Evolutionary conservation across 2,329 filamentous ascomycete species (phyloP), one percentile per base, ranked within the genome.

Genomic region (Exophiala mesophila): DNA sequence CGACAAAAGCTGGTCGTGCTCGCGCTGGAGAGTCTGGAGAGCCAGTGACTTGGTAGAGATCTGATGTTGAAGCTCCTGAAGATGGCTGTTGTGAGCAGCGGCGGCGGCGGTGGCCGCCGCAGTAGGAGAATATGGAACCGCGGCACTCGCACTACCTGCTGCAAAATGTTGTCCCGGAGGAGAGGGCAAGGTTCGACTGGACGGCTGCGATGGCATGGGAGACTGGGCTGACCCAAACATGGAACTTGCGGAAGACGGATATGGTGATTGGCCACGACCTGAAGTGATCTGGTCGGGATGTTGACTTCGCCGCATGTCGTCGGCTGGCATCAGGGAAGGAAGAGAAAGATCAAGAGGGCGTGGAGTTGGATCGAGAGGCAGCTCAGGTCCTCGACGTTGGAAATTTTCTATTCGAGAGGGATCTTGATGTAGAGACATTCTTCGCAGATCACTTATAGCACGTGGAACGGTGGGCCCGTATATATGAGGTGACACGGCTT

Each of bases 51-150:
- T 75, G 43, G 75, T 61, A 12, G 69, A 73, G 26, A 76, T 64
- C 54, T 76, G 71, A 53, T 75, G 73, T 50, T 76, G 74, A 5
- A 77, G 62, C 36, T 72, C 69, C 36, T 70, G 65, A 15, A 73
- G 57, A 41, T 71, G 67, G 12, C 59, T 59, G 13, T 56, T 50
- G 26, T 67, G 64, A 13, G 63, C 63, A 5, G 64, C 54, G 13
- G 56, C 49, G 28, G 67, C 63, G 13, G 63, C 63, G 5, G 64
- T 54, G 40, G 46, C 30, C 23, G 30, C 48, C 12, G 48, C 31
- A 16, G 40, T 37, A 5, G 39, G 42, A 13, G 45, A 47, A 31
- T 44, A 50, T 20, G 40, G 42, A 12, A 26, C 23, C 6, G 23
- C 12, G 18, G 31, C 30, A 13, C 37, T 42, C 19, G 39, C 41